Base-by-base conservation (phyloP, 352 stramenopile species). In the Globisporangium polare region DNA sequence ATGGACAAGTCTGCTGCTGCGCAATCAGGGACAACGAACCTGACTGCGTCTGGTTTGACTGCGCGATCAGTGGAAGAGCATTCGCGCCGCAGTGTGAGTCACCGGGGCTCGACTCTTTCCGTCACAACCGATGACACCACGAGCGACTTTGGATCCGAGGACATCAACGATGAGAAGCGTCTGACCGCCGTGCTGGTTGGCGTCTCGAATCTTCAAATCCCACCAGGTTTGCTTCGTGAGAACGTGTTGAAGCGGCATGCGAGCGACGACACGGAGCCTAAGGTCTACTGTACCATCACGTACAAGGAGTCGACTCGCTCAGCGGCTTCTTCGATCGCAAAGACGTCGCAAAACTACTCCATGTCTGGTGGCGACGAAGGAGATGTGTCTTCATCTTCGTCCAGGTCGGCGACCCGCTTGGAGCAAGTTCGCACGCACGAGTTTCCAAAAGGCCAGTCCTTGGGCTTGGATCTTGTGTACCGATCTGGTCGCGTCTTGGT, bases 401-500 rank as follows among this genome's bases (percentile, higher is more conserved):
- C 63, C 10, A 49, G 20, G 27, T 64, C 17, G 24, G 26, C 29
- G 18, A 56, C 46, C 5, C 73, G 76, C 22, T 57, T 77, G 29
- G 76, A 86, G 12, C 76, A 79, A n/a, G 78, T 92, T 39, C 82
- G 78, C 3, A 92, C 77, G 4, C 68, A 86, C 57, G 66, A 82
- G 41, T 91, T 94, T 41, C 62, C 62, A 1, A 74, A 75, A 46
- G 79, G 80, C 0, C 64, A 81, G 60, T 74, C 65, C 31, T 61
- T 95, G n/a, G 86, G 86, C 9, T 72, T 95, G n/a, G 83, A 93
- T 68, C 67, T 95, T 13, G 81, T 95, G 13, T 92, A 95, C 59
- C 73, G 78, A 51, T 89, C 78, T 47, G 86, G 86, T 2, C 78
- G 78, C 45, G 82, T 95, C 13, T 60, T 91, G 6, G 81, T 95